Conservation (phyloP, 2,329 filamentous ascomycete genomes). For the Fusarium sp. region DNA sequence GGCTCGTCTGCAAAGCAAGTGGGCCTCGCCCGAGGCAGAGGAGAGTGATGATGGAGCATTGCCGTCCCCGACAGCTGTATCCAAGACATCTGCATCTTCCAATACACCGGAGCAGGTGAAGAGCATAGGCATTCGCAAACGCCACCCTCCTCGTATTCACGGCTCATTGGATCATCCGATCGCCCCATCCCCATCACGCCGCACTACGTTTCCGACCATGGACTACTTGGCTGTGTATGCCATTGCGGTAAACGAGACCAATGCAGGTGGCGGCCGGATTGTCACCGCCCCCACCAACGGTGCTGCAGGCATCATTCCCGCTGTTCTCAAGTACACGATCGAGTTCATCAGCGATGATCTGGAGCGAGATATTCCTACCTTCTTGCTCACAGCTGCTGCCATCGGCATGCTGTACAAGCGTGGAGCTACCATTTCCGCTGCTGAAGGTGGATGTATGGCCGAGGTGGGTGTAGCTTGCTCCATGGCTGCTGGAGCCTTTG, state of each 20-base stretch:
- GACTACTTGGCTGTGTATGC: conserved; percentile 63
- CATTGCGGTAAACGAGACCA: conserved; percentile 66
- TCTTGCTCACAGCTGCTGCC: conserved; percentile 61
- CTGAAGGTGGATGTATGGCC: conserved; percentile 66
- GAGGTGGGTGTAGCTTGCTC: conserved; percentile 64
- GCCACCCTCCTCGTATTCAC: conserved; percentile 55
- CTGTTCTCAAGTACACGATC: conserved; percentile 62
- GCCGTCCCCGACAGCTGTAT: conserved; percentile 7
- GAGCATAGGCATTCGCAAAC: conserved; percentile 24
- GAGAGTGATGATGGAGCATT: conserved; percentile 14
- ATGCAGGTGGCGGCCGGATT: conserved; percentile 62
- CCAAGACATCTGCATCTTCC: not conserved
- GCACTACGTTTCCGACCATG: conserved; percentile 62
- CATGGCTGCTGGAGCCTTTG: conserved; percentile 64
- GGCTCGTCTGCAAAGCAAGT: conserved; percentile 25
- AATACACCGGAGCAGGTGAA: conserved; percentile 12
- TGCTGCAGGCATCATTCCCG: conserved; percentile 62
- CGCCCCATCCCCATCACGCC: conserved; percentile 57
- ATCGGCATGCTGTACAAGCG: conserved; percentile 67
- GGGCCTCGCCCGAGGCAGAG: conserved; percentile 7
- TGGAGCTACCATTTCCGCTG: conserved; percentile 63
- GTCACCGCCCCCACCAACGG: conserved; percentile 65
- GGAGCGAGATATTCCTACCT: conserved; percentile 61
- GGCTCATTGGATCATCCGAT: conserved; percentile 60
- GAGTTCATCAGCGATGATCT: conserved; percentile 64